phyloP scores from a whole-genome alignment of 2,329 filamentous ascomycete genomes.

The Leptographium wingfieldii region DNA sequence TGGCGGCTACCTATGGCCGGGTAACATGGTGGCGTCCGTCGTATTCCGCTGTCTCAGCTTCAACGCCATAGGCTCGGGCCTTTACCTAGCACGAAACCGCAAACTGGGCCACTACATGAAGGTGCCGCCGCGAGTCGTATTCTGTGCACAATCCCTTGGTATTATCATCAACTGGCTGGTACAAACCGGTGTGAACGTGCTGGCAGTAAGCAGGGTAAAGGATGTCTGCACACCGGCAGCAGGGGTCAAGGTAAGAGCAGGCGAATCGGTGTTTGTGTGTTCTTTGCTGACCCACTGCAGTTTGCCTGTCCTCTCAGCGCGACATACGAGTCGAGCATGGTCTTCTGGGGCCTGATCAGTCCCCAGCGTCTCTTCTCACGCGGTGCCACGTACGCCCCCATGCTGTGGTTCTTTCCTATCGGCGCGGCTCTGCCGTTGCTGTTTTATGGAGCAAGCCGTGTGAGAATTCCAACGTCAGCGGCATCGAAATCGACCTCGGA shows the following conservation, averaged over 20 bases:
- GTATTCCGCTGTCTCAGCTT: constrained; percentile 51
- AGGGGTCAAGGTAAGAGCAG: constrained; percentile 27
- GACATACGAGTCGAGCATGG: constrained; percentile 52
- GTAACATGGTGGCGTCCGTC: constrained; percentile 59
- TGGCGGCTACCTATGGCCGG: constrained; percentile 59
- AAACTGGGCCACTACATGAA: constrained; percentile 59
- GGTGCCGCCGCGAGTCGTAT: constrained; percentile 46
- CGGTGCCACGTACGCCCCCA: constrained; percentile 44
- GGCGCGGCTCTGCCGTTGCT: constrained; percentile 48
- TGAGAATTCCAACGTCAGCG: constrained; percentile 32
- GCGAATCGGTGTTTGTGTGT: not conserved
- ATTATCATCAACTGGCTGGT: constrained; percentile 23
- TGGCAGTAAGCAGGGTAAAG: constrained; percentile 45
- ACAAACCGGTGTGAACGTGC: constrained; percentile 53
- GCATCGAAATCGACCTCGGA: constrained; percentile 21
- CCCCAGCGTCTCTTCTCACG: constrained; percentile 55
- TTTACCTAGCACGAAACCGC: constrained; percentile 51
- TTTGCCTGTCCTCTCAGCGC: constrained; percentile 42
- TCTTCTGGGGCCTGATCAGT: constrained; percentile 62
- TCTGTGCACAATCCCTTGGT: constrained; percentile 43
- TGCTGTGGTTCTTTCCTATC: constrained; percentile 60
- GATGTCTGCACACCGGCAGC: constrained; percentile 43
- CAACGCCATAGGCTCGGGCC: constrained; percentile 50
- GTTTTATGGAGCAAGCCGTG: constrained; percentile 43
- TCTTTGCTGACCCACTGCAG: not conserved